Conservation (phyloP, 1,284 basidiomycete genomes). For the Tilletia horrida region DNA sequence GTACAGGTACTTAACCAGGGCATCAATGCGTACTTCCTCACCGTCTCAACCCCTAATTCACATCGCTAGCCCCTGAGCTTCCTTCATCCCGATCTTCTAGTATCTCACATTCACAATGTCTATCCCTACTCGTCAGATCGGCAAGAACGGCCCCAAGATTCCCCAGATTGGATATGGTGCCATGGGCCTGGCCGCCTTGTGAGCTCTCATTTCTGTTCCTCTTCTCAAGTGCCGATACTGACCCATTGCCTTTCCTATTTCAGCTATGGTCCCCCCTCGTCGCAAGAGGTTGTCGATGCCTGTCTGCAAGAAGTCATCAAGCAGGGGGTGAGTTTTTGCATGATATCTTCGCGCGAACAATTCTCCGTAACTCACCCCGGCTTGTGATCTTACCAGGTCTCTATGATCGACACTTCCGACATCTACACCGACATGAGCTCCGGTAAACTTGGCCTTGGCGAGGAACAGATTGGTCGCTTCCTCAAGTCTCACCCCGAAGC, state of each 20-base stretch:
- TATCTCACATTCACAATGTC: not conserved
- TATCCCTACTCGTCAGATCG: slow-evolving; percentile 28
- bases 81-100: not conserved
- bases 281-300: slow-evolving; percentile 26
- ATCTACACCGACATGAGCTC: slow-evolving; percentile 34
- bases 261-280: slow-evolving; percentile 29
- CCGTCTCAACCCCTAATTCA: too few relatives aligned
- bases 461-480: slow-evolving; percentile 54
- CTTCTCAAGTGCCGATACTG: too few relatives aligned
- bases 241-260: too few relatives aligned
- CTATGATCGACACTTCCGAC: slow-evolving; percentile 31
- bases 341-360: not conserved
- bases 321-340: slow-evolving; percentile 30
- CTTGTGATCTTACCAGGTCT: not conserved
- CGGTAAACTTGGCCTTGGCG: slow-evolving; percentile 52
- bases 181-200: slow-evolving; percentile 8
- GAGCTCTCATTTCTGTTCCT: too few relatives aligned
- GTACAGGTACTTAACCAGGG: too few relatives aligned
- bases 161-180: slow-evolving; percentile 33
- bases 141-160: slow-evolving; percentile 24
- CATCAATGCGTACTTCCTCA: too few relatives aligned
- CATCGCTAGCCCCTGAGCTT: too few relatives aligned
- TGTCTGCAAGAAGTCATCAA: slow-evolving; percentile 28
- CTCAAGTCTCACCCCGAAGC: slow-evolving; percentile 44
- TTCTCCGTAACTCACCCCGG: not conserved